These are phyloP conservation scores for Aspergillus sp. DNA, from an alignment of 2,329 filamentous ascomycete genomes.

Conservation along the genomic window DNA sequence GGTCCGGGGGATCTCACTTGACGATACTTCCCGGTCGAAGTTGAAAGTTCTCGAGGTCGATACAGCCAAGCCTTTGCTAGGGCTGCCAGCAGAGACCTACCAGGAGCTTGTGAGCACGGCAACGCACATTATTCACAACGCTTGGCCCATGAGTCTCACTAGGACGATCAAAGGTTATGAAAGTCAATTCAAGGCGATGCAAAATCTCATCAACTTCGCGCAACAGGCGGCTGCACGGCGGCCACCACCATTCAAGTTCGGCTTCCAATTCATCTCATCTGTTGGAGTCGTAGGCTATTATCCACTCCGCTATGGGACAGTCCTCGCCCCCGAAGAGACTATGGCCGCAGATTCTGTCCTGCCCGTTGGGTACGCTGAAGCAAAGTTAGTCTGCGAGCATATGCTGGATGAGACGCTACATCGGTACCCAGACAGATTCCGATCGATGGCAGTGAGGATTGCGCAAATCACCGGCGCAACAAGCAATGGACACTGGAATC, in stretches of 20 bases:
- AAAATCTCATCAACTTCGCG: constrained; percentile 49
- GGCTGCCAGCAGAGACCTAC: constrained; percentile 44
- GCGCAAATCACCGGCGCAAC: constrained; percentile 55
- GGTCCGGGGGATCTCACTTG: constrained; percentile 21
- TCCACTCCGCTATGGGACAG: constrained; percentile 18
- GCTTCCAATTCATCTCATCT: constrained; percentile 43
- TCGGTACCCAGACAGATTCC: constrained; percentile 41
- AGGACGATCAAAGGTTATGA: constrained; percentile 17
- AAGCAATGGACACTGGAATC: constrained; percentile 54
- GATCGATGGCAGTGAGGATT: constrained; percentile 42
- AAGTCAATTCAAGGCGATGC: constrained; percentile 42
- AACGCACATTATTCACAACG: constrained; percentile 45
- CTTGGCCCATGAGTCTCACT: constrained; percentile 26
- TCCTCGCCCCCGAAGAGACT: constrained; percentile 45
- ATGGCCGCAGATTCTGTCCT: constrained; percentile 42
- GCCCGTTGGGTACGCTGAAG: constrained; percentile 51
- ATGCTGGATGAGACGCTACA: constrained; percentile 51
- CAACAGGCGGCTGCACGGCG: constrained; percentile 22
- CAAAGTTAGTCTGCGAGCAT: constrained; percentile 50
- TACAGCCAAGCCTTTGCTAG: constrained; percentile 48
- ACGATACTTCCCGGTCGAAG: constrained; percentile 27
- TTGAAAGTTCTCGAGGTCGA: constrained; percentile 50
- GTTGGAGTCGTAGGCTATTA: constrained; percentile 40
- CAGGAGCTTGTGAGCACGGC: constrained; percentile 32
- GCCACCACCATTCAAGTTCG: constrained; percentile 18